A percentile compares a stretch with the other conserved stretches of the same genome.
phyloP scores from a whole-genome alignment of 1,284 basidiomycete genomes.

The Cystobasidium slooffiae region DNA sequence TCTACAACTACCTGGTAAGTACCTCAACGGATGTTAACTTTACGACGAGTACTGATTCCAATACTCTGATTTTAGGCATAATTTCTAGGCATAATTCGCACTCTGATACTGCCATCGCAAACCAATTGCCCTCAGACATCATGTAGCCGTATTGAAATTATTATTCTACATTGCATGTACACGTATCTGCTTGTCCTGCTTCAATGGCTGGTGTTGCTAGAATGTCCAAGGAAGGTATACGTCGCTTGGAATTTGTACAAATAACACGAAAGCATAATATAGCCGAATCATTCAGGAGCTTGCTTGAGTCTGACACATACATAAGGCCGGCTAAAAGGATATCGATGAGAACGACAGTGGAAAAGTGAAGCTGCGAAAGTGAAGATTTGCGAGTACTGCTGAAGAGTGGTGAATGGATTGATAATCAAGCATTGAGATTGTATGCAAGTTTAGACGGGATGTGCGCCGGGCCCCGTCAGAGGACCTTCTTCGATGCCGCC shows the following conservation, averaged over 20 bases:
- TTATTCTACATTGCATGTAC: no score
- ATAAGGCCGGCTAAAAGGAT: background rate
- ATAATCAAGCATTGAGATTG: background rate
- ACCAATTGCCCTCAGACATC: no score
- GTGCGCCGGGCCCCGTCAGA: slow-evolving; percentile 9
- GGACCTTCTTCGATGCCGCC: slow-evolving; percentile 42
- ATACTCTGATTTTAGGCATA: background rate
- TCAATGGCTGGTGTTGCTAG: no score
- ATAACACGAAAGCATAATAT: no score
- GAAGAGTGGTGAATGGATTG: background rate
- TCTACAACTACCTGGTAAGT: slow-evolving; percentile 41
- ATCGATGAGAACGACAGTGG: background rate
- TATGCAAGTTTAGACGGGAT: background rate
- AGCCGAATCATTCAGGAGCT: no score
- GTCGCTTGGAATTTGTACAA: no score
- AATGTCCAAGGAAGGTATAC: no score
- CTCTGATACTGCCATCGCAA: no score
- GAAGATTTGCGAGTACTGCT: background rate
- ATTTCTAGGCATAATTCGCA: background rate
- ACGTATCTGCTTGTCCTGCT: no score
- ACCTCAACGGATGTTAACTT: background rate
- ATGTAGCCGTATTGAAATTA: no score
- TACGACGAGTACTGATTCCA: background rate
- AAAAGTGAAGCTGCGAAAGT: background rate
- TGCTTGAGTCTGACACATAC: background rate